Conservation (phyloP, 345 rosid genomes). For the Citrus glauca region DNA sequence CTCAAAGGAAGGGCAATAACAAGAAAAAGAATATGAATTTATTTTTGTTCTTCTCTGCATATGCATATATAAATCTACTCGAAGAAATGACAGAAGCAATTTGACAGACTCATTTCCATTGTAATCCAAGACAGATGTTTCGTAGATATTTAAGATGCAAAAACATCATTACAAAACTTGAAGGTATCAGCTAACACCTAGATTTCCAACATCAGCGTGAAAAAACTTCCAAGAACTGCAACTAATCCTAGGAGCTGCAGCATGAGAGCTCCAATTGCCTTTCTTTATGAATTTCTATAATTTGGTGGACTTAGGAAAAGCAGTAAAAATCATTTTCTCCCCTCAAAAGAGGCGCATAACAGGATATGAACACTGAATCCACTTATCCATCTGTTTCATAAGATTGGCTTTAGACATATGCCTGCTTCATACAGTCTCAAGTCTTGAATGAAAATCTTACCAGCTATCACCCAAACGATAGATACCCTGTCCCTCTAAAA, state of each 20-base stretch:
- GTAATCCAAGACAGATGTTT: neutral
- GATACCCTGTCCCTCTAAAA: constrained; percentile 90
- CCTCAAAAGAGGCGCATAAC: neutral
- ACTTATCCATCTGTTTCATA: neutral
- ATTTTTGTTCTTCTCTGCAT: neutral
- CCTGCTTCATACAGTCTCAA: constrained; percentile 7
- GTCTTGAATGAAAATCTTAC: constrained; percentile 36
- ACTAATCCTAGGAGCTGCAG: neutral
- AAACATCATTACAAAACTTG: neutral
- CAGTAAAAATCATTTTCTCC: neutral
- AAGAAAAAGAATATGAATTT: neutral
- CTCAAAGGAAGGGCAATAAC: neutral
- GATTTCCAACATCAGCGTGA: neutral
- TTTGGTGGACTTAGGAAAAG: neutral
- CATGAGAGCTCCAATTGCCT: neutral
- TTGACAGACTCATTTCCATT: neutral
- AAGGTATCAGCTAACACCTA: neutral
- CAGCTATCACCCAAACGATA: constrained; percentile 88
- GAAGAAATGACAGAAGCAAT: neutral
- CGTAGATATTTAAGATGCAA: neutral
- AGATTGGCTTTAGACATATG: neutral
- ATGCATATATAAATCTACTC: neutral
- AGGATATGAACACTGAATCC: neutral
- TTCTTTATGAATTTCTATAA: neutral
- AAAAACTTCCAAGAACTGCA: neutral